Percentiles rank a stretch among this genome's conserved stretches.
These are phyloP conservation scores for Pyrenula massariospora DNA, from an alignment of 495 filamentous ascomycete species.

Conservation along the genomic window DNA sequence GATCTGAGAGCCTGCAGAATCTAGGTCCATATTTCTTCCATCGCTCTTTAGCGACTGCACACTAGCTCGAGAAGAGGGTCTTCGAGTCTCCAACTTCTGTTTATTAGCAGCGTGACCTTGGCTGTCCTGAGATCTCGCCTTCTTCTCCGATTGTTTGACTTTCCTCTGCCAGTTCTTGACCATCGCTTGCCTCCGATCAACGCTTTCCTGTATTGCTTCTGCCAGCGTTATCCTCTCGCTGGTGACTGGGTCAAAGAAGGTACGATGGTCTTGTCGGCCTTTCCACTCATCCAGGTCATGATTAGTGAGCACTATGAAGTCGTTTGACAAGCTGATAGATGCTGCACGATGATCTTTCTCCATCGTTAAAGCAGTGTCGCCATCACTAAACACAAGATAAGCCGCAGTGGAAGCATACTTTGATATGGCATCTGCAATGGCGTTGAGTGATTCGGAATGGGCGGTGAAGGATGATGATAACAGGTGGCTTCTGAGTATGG, in stretches of 20 bases:
- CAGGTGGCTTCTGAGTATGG: constrained; percentile 33
- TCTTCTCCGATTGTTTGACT: background rate
- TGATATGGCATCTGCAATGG: constrained; percentile 21
- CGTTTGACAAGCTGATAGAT: constrained; percentile 18
- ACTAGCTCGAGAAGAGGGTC: background rate
- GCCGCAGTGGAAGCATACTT: constrained; percentile 35
- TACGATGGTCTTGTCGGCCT: background rate
- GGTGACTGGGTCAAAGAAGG: background rate
- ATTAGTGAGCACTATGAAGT: constrained; percentile 48
- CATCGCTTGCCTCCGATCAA: constrained; percentile 5
- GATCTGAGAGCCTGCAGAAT: background rate
- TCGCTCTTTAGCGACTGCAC: background rate
- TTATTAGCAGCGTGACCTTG: background rate
- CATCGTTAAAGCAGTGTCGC: constrained; percentile 27
- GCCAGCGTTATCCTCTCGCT: background rate
- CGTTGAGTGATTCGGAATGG: constrained; percentile 9
- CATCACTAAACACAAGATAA: constrained; percentile 47
- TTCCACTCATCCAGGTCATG: constrained; percentile 26
- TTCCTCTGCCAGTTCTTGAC: constrained; percentile 3
- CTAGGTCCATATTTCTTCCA: background rate
- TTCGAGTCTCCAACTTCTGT: background rate
- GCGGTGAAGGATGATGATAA: constrained; percentile 13
- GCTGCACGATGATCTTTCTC: constrained; percentile 46
- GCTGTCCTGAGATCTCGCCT: background rate
- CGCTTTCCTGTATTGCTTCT: constrained; percentile 9